Evolutionary conservation across 2,329 filamentous ascomycete genomes (phyloP).

Genomic region (Iodosphaeria phyllophila): DNA sequence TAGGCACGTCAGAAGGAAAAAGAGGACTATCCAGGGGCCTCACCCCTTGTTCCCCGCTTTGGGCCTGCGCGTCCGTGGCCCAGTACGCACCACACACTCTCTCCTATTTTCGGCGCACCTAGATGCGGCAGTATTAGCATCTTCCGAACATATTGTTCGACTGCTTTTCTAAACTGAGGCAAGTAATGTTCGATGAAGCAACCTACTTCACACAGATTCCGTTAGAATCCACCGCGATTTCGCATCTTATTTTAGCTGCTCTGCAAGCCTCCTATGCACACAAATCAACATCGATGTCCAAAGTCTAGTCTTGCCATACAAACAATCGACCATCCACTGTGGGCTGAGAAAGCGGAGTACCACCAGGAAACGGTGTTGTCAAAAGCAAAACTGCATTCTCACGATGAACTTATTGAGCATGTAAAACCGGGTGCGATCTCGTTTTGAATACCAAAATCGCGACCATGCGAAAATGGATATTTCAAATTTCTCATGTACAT

Average conservation of each 20-base stretch:
- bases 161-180: not conserved
- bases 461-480: no score
- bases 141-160: not conserved
- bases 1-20: not conserved
- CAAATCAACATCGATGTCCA: no score
- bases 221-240: constrained; percentile 23
- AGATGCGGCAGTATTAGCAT: constrained; percentile 1
- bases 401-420: no score
- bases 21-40: constrained; percentile 1
- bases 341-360: no score
- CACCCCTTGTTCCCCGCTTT: constrained; percentile 23
- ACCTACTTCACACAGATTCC: constrained; percentile 31
- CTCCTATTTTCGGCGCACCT: constrained; percentile 33
- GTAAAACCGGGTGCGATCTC: no score
- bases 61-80: constrained; percentile 28
- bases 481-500: no score
- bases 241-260: constrained; percentile 33
- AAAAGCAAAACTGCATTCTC: no score
- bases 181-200: not conserved
- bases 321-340: no score
- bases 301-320: no score
- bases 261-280: constrained; percentile 36
- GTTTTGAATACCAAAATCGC: no score
- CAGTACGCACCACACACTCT: constrained; percentile 32
- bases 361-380: no score